Evolutionary conservation across 164 flowering plant genomes (phyloP).

Genomic region (Nymphaea thermarum): DNA sequence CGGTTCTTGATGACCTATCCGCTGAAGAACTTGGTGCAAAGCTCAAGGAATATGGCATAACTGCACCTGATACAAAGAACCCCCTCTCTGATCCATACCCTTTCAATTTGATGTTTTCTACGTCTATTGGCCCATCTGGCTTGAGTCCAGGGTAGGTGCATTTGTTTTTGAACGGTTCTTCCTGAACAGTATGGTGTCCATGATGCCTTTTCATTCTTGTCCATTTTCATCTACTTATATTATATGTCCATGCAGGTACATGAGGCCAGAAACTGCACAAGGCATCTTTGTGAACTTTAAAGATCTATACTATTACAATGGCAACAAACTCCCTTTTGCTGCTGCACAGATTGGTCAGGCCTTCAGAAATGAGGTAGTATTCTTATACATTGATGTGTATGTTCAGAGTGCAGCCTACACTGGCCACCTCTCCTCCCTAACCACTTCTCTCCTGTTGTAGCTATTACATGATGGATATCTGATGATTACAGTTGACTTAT

Average conservation of each 20-base stretch:
- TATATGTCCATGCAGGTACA: slow-evolving; percentile 37
- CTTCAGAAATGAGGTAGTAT: slow-evolving; percentile 84
- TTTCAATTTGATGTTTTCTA: slow-evolving; percentile 92
- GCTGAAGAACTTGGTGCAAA: slow-evolving; percentile 80
- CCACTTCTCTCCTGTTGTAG: background rate
- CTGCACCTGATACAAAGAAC: slow-evolving; percentile 90
- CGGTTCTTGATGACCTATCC: slow-evolving; percentile 74
- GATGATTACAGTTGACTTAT: too few relatives aligned
- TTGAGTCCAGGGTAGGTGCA: slow-evolving; percentile 50
- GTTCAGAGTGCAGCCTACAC: background rate
- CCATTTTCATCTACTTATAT: background rate
- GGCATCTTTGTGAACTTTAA: slow-evolving; percentile 96
- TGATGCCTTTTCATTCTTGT: background rate
- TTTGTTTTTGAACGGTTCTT: background rate
- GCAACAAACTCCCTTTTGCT: slow-evolving; percentile 95
- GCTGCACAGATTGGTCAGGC: slow-evolving; percentile 99
- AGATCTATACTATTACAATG: slow-evolving; percentile 91
- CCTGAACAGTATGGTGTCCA: background rate
- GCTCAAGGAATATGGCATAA: slow-evolving; percentile 81
- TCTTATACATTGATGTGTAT: background rate
- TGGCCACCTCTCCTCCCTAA: background rate
- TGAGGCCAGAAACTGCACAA: slow-evolving; percentile 99
- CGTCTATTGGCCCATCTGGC: slow-evolving; percentile 96
- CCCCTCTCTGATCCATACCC: slow-evolving; percentile 94
- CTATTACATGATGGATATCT: background rate